A percentile compares a stretch with the other conserved stretches of the same genome.
Evolutionary conservation across 2,329 filamentous ascomycete genomes (phyloP).

Genomic region (Ascochyta koolunga): DNA sequence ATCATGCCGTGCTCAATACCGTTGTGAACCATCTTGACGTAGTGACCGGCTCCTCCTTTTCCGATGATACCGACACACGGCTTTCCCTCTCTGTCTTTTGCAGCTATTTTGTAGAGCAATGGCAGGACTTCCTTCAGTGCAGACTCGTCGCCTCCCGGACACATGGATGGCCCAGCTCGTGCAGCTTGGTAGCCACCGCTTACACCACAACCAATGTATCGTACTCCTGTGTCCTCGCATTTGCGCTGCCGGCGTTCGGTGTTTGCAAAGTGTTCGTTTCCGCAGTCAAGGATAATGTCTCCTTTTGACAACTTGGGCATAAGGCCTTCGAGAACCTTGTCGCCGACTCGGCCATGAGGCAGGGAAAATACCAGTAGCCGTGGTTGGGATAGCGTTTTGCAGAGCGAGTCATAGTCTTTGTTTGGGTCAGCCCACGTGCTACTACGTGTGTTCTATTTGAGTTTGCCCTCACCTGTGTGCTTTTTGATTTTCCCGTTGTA

Average conservation of each 20-base stretch:
- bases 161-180: constrained; percentile 69
- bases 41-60: constrained; percentile 69
- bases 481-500: constrained; percentile 49
- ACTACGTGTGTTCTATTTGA: no score
- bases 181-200: constrained; percentile 73
- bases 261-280: constrained; percentile 70
- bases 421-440: constrained; percentile 17
- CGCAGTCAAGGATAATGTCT: constrained; percentile 72
- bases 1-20: constrained; percentile 77
- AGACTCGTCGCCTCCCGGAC: constrained; percentile 65
- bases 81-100: constrained; percentile 64
- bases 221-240: constrained; percentile 62
- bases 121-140: constrained; percentile 66
- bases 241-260: constrained; percentile 68
- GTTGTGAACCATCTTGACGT: constrained; percentile 78
- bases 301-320: constrained; percentile 61
- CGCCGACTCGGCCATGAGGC: constrained; percentile 57
- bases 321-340: constrained; percentile 55
- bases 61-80: constrained; percentile 68
- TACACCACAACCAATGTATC: constrained; percentile 71
- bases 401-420: constrained; percentile 58
- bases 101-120: constrained; percentile 65
- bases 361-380: constrained; percentile 61
- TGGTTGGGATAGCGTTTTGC: constrained; percentile 54
- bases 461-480: constrained; percentile 36